Evolutionary conservation across 1,284 basidiomycete species (phyloP), one percentile per base, ranked within the genome.

Genomic region (Cryptococcus deneoformans): DNA sequence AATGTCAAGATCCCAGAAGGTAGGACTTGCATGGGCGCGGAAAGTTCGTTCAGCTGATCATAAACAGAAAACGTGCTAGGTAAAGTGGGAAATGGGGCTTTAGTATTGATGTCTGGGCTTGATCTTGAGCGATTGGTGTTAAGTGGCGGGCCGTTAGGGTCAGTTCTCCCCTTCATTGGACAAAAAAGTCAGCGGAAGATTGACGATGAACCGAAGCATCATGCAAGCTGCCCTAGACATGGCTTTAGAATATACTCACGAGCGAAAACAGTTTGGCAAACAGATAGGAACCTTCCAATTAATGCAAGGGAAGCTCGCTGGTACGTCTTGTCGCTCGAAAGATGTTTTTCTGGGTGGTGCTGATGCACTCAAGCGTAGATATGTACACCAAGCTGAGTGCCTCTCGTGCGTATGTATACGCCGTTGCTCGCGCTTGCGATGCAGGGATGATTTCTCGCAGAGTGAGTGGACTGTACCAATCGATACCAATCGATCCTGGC

Each of bases 381-480:
- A 97, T 97, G 93, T 97, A 96, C 75, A 96, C 93, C 16, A 92
- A 89, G 74, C 80, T 97, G 52, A 89, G 87, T 66, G 90, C 93
- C 5, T 89, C 89, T 56, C 82, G 94, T 54, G 83, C 90, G 36
- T 96, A 96, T 74, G 91, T 95, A 47, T 97, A 97, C 76, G 88
- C 91, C 29, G 93, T 97, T 24, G 92, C 89, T 5, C 81, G 86
- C 66, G 92, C 91, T 16, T 94, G 91, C 71, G 92, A 95, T 76
- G 79, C 80, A 35, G 90, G 89, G 2, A 84, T 87, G 62, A 81
- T 93, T 58, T 92, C 90, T 69, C 83, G 92, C 62, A 80, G 86
- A 69, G 91, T 92, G 71, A 65, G 85, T 81, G 36, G 20, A 7
- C 20, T 14, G 9, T 50, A 11, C 14, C 40, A 43, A 29, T 29